Percentiles rank a stretch among this genome's conserved stretches.
Conservation (phyloP, 345 rosid species). For the Camelina neglecta region DNA sequence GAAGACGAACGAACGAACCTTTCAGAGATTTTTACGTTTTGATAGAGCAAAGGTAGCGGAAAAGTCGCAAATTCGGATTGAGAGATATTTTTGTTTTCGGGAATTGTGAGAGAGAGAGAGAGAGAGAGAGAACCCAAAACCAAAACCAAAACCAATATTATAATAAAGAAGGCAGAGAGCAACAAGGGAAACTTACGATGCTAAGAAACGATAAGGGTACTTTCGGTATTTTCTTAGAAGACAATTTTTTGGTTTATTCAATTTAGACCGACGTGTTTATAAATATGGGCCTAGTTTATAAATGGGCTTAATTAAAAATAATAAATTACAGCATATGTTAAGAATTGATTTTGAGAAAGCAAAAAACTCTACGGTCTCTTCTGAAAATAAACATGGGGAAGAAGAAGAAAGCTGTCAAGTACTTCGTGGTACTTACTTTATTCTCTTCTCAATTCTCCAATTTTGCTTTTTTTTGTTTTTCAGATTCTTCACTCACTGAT, state of each 20-base stretch:
- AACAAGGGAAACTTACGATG: constrained; percentile 38
- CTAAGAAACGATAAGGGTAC: constrained; percentile 23
- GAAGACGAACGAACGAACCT: constrained; percentile 13
- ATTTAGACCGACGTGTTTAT: constrained; percentile 2
- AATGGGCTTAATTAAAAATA: too few species aligned
- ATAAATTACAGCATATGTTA: too few species aligned
- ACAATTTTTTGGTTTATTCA: too few species aligned
- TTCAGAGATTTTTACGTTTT: constrained; percentile 10
- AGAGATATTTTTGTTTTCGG: neutral
- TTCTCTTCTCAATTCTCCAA: neutral
- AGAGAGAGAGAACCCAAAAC: neutral
- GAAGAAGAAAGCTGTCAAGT: constrained; percentile 49
- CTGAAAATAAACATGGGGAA: constrained; percentile 32
- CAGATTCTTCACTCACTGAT: neutral
- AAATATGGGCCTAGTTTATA: too few species aligned
- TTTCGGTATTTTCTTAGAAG: neutral
- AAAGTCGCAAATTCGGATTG: constrained; percentile 18
- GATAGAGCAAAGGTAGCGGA: neutral
- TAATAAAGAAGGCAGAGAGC: neutral
- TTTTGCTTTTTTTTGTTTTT: too few species aligned
- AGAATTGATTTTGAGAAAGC: too few species aligned
- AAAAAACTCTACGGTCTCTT: too few species aligned
- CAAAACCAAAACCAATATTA: neutral
- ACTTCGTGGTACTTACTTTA: constrained; percentile 47
- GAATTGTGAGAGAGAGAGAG: constrained; percentile 6